These are phyloP conservation scores for Arxiozyma slooffiae DNA, from an alignment of 1,139 yeast species.

Conservation along the genomic window DNA sequence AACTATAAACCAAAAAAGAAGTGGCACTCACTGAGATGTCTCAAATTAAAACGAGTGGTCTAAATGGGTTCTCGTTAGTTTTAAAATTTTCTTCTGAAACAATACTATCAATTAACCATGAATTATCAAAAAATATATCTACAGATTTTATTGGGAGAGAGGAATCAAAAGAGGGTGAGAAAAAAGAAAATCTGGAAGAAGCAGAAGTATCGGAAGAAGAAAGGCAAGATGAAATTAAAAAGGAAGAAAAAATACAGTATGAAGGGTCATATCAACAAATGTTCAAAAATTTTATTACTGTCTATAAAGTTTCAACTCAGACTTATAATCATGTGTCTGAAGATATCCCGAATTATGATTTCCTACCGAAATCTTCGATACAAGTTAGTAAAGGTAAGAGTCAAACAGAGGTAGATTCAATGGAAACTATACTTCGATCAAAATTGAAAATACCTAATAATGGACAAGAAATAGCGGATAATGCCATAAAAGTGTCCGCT, in stretches of 20 bases:
- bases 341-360: constrained; percentile 2
- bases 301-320: constrained; percentile 39
- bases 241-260: constrained; percentile 25
- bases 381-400: background rate
- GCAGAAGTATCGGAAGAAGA: constrained; percentile 11
- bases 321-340: background rate
- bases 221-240: background rate
- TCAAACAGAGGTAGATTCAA: background rate
- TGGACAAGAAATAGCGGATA: background rate
- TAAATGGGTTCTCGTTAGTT: no score
- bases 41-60: background rate
- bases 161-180: background rate
- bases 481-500: background rate
- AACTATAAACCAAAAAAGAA: no score
- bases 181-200: constrained; percentile 1
- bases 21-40: background rate
- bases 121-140: background rate
- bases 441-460: constrained; percentile 1
- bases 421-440: constrained; percentile 41
- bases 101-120: background rate
- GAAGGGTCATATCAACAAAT: constrained; percentile 62
- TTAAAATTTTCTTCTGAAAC: background rate
- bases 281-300: constrained; percentile 40
- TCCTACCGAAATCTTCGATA: background rate
- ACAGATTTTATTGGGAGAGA: background rate